Percentiles rank a stretch among this genome's conserved stretches.
These are phyloP conservation scores for Fusarium ambrosium DNA, from an alignment of 2,329 filamentous ascomycete genomes.

Conservation along the genomic window DNA sequence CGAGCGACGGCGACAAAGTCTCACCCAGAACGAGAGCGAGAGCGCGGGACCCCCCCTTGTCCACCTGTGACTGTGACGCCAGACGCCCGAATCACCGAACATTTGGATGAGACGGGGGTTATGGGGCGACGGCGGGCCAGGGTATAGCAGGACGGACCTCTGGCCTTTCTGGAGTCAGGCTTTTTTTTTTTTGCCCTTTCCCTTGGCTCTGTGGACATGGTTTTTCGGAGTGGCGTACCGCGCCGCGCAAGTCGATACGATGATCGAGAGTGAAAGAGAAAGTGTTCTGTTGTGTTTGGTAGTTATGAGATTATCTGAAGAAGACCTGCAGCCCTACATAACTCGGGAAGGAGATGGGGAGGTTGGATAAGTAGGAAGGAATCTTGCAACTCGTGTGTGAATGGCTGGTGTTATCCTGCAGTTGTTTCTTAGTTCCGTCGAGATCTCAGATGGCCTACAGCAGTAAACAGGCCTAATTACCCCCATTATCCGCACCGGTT, in stretches of 20 bases:
- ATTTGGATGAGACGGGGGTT: slow-evolving; percentile 37
- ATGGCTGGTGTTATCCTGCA: slow-evolving; percentile 5
- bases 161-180: slow-evolving; percentile 13
- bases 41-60: slow-evolving; percentile 31
- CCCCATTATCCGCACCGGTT: slow-evolving; percentile 12
- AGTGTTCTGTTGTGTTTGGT: neutral
- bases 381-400: slow-evolving; percentile 12
- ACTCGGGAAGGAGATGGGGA: neutral
- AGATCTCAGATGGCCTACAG: slow-evolving; percentile 34
- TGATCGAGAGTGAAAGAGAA: slow-evolving; percentile 4
- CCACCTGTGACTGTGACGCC: slow-evolving; percentile 43
- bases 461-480: slow-evolving; percentile 1
- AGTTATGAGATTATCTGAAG: slow-evolving; percentile 14
- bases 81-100: slow-evolving; percentile 43
- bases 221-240: slow-evolving; percentile 26
- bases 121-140: slow-evolving; percentile 30
- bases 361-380: slow-evolving; percentile 27
- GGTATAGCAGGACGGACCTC: slow-evolving; percentile 12
- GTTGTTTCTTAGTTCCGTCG: slow-evolving; percentile 34
- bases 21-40: slow-evolving; percentile 22
- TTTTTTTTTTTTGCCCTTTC: slow-evolving; percentile 10
- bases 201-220: slow-evolving; percentile 7
- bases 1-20: neutral
- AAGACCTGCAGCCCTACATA: slow-evolving; percentile 28
- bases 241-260: slow-evolving; percentile 22